phyloP scores from a whole-genome alignment of 768 basidiomycete genomes.

The Clitopilus passeckerianus region DNA sequence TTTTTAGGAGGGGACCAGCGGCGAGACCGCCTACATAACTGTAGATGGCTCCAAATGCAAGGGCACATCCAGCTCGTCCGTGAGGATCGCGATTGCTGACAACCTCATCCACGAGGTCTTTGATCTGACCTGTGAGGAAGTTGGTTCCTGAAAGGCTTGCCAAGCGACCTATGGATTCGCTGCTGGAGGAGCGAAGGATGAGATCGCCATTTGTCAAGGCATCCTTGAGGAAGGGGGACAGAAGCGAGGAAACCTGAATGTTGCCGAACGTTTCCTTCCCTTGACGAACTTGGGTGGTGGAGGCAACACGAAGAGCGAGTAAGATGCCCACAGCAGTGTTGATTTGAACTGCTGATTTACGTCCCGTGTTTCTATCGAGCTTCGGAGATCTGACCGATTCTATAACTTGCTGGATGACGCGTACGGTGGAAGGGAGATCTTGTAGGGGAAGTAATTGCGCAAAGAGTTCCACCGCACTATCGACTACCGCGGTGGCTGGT shows the following conservation, averaged over 20 bases:
- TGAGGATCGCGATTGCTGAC: conserved; percentile 93
- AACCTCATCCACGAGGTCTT: conserved; percentile 87
- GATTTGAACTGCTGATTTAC: conserved; percentile 78
- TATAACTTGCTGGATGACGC: conserved; percentile 52
- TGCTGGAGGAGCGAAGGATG: conserved; percentile 70
- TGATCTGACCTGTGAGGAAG: conserved; percentile 84
- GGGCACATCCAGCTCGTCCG: conserved; percentile 87
- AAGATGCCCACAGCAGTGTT: conserved; percentile 77
- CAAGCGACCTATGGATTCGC: conserved; percentile 86
- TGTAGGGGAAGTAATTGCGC: conserved; percentile 75
- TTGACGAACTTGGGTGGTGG: conserved; percentile 47
- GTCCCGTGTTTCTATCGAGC: conserved; percentile 81
- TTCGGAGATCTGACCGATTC: conserved; percentile 70
- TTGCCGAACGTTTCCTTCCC: conserved; percentile 65
- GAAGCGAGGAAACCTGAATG: conserved; percentile 49
- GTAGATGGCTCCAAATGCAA: conserved; percentile 91
- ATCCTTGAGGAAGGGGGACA: conserved; percentile 80
- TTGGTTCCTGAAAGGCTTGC: conserved; percentile 77
- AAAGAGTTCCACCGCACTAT: conserved; percentile 87
- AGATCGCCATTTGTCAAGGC: conserved; percentile 77
- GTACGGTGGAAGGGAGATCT: conserved; percentile 52
- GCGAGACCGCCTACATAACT: conserved; percentile 90
- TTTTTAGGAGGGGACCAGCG: conserved; percentile 91
- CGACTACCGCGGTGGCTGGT: conserved; percentile 76
- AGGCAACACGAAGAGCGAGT: conserved; percentile 58